Evolutionary conservation across 176 grass and related monocot genomes (phyloP), one percentile per base, ranked within the genome.

Genomic region (Ensete glaucum): DNA sequence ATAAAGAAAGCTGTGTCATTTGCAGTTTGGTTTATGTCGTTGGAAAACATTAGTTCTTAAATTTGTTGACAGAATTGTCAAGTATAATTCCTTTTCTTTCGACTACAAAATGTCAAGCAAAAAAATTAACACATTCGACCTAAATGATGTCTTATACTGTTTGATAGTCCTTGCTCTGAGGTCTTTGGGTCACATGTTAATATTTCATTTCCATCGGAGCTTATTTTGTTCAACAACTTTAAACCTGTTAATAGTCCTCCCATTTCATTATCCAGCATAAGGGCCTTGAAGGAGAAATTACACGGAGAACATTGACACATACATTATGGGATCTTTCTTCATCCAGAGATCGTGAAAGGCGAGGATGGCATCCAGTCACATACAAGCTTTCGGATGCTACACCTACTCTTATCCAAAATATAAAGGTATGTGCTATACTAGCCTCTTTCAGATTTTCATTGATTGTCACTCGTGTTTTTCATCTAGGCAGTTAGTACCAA

Each of bases 281-380:
- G 80, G 91, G 88, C 63, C 84, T 94, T 77, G 95, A 99, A 89
- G 90, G 83, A 73, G 88, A 99, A 78, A 87, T 99, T 82, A 99
- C 87, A 27, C 79, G 88, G 76, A 89, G 95, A 83, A 84, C 91
- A 9, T 79, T 94, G 72, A 99, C 95, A 26, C 86, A 99, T 74
- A 87, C 86, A 70, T 83, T 85, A 62, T 99, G 91, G 91, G 95
- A 99, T 82, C 73, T 91, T 73, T 91, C 88, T 81, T 91, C 95
- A n/a, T 91, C 95, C 72, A 99, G 85, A 89, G 91, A 99, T 69
- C 87, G 80, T 72, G 78, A 99, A 90, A 91, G 91, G 63, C 84
- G 86, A 53, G 86, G 88, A 53, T 99, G 95, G 95, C 95, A 99
- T 94, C 95, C 95, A 51, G 95, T 99, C 71, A 86, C 88, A 59